Evolutionary conservation across 108 stramenopile genomes (phyloP).

Genomic region (Cyclotella kingstonii): DNA sequence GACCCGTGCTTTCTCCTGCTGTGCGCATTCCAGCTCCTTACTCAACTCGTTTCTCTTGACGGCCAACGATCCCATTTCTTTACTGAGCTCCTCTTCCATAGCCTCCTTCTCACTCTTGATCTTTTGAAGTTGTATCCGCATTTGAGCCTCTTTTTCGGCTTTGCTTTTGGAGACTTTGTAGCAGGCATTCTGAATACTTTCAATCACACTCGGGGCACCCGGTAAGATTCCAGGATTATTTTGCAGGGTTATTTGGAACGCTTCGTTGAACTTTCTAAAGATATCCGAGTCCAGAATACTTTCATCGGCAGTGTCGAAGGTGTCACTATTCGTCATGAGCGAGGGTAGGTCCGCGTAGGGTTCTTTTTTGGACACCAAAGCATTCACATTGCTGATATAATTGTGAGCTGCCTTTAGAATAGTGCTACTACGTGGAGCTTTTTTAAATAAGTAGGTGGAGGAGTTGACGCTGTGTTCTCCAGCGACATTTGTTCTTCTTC

Average conservation of each 20-base stretch:
- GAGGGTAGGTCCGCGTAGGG: constrained; percentile 18
- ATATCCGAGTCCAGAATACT: constrained; percentile 9
- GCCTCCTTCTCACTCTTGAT: constrained; percentile 17
- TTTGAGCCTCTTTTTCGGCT: constrained; percentile 10
- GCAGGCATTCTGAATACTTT: constrained; percentile 26
- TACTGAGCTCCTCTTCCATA: constrained; percentile 15
- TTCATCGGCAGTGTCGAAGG: constrained; percentile 15
- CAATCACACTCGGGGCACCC: constrained; percentile 15
- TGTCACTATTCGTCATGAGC: constrained; percentile 17
- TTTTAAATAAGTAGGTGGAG: constrained; percentile 1
- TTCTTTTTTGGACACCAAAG: background rate
- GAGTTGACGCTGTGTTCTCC: background rate
- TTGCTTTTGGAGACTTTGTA: constrained; percentile 17
- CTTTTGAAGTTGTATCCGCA: constrained; percentile 20
- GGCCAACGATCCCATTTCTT: constrained; percentile 21
- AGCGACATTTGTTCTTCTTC: background rate
- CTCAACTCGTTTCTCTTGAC: constrained; percentile 11
- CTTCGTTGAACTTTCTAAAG: constrained; percentile 28
- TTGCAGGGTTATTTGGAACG: constrained; percentile 27
- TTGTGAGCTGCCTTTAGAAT: constrained; percentile 18
- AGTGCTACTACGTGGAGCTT: background rate
- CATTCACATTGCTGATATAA: constrained; percentile 9
- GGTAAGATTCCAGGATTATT: constrained; percentile 37
- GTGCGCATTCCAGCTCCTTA: constrained; percentile 9
- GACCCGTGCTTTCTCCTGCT: constrained; percentile 7